A percentile compares a stretch with the other conserved stretches of the same genome.
Evolutionary conservation across 768 basidiomycete species (phyloP).

Genomic region (Amanita brunnescens): DNA sequence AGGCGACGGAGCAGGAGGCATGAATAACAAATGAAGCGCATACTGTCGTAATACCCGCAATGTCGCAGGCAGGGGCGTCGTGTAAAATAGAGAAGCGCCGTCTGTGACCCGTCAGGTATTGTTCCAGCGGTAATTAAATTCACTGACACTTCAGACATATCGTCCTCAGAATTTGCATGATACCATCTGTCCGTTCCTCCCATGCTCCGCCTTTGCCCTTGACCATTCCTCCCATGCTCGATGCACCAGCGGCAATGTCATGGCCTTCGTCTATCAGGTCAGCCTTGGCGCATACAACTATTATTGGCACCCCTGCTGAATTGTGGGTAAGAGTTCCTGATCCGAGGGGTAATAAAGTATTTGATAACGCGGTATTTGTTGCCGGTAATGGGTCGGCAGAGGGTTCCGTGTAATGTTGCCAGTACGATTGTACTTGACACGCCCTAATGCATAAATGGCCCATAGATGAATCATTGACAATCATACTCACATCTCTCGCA

Average conservation of each 20-base stretch:
- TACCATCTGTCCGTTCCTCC: constrained; percentile 92
- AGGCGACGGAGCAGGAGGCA: constrained; percentile 70
- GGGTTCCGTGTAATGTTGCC: constrained; percentile 88
- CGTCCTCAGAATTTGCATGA: constrained; percentile 92
- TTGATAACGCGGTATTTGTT: constrained; percentile 50
- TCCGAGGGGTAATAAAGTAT: constrained; percentile 73
- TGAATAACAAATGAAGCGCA: constrained; percentile 72
- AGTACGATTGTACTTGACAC: constrained; percentile 73
- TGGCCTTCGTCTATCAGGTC: constrained; percentile 83
- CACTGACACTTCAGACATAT: constrained; percentile 86
- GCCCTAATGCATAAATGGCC: constrained; percentile 8
- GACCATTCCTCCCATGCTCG: constrained; percentile 85
- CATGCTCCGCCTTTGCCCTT: constrained; percentile 88
- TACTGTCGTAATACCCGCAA: constrained; percentile 75
- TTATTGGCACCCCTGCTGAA: constrained; percentile 73
- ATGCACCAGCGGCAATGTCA: constrained; percentile 63
- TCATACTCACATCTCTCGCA: constrained; percentile 65
- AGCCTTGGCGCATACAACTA: constrained; percentile 88
- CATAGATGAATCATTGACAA: constrained; percentile 1
- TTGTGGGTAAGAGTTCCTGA: constrained; percentile 86
- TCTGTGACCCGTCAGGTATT: constrained; percentile 38
- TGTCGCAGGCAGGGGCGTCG: constrained; percentile 71
- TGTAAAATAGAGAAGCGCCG: constrained; percentile 88
- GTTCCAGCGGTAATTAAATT: background rate
- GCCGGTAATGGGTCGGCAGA: constrained; percentile 55